These are phyloP conservation scores for Russula foetens DNA, from an alignment of 768 basidiomycete genomes.

Conservation along the genomic window DNA sequence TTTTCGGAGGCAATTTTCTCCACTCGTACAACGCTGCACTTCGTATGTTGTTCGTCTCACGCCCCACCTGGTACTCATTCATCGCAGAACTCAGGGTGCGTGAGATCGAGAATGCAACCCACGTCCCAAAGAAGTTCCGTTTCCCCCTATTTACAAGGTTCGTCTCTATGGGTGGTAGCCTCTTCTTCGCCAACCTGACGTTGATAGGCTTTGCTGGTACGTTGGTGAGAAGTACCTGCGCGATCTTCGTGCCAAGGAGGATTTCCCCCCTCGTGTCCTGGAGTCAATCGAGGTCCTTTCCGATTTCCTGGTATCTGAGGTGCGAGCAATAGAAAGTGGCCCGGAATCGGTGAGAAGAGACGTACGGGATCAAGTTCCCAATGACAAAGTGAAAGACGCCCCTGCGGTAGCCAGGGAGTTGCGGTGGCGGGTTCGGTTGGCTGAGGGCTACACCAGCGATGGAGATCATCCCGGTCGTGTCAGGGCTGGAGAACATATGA, in stretches of 20 bases:
- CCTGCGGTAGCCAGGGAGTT: constrained; percentile 76
- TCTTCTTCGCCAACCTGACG: neutral
- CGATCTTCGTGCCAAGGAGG: constrained; percentile 53
- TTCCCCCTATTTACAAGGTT: constrained; percentile 25
- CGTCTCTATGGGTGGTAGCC: neutral
- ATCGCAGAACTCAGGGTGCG: constrained; percentile 73
- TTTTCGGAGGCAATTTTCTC: constrained; percentile 96
- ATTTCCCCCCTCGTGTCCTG: constrained; percentile 52
- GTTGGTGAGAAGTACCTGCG: constrained; percentile 74
- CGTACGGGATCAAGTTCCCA: constrained; percentile 72
- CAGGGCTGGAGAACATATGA: constrained; percentile 27
- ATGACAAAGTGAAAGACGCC: constrained; percentile 75
- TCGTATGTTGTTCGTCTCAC: constrained; percentile 42
- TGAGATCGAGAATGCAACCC: constrained; percentile 87
- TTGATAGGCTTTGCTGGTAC: constrained; percentile 77
- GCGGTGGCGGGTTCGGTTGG: constrained; percentile 68
- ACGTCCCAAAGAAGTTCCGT: constrained; percentile 64
- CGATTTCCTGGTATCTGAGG: constrained; percentile 74
- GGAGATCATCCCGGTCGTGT: constrained; percentile 41
- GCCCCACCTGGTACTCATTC: constrained; percentile 2
- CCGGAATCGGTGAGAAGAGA: constrained; percentile 66
- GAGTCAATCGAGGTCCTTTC: constrained; percentile 64
- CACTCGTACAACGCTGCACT: constrained; percentile 86
- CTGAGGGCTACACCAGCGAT: constrained; percentile 55
- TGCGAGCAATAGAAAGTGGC: constrained; percentile 60